These are phyloP conservation scores for Xerocomellus intermedius DNA, from an alignment of 768 basidiomycete genomes.

Conservation along the genomic window DNA sequence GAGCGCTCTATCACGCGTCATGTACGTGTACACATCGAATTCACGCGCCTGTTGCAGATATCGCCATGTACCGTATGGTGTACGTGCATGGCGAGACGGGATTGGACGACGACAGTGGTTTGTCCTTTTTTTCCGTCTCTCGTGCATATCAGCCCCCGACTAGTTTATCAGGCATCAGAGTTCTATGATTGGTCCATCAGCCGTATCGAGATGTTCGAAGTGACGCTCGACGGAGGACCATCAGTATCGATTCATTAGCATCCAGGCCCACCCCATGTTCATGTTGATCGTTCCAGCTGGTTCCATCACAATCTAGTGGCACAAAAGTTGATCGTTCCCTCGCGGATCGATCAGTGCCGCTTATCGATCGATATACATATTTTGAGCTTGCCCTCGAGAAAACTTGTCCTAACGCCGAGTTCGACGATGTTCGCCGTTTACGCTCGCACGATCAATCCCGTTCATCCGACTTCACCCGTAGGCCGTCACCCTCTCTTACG, in stretches of 20 bases:
- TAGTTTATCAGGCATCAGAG: background rate
- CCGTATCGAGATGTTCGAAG: background rate
- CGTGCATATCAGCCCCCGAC: background rate
- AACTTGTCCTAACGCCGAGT: background rate
- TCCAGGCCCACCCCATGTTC: background rate
- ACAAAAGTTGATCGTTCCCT: background rate
- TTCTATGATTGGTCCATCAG: background rate
- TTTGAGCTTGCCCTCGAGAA: background rate
- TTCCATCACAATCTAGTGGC: too few relatives aligned
- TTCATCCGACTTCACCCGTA: slow-evolving; percentile 6
- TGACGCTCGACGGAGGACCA: background rate
- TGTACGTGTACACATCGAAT: background rate
- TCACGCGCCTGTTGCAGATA: background rate
- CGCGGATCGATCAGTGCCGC: background rate
- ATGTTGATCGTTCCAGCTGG: background rate
- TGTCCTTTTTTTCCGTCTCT: background rate
- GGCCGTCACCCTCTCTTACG: background rate
- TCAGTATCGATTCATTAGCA: background rate
- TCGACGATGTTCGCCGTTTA: background rate
- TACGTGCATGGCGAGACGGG: background rate
- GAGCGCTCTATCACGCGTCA: background rate
- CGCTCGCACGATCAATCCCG: background rate
- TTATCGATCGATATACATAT: background rate
- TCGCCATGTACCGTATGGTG: background rate
- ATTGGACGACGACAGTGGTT: background rate